These are phyloP conservation scores for Porcisia hertigi DNA, from an alignment of 208 protist genomes.

Conservation along the genomic window DNA sequence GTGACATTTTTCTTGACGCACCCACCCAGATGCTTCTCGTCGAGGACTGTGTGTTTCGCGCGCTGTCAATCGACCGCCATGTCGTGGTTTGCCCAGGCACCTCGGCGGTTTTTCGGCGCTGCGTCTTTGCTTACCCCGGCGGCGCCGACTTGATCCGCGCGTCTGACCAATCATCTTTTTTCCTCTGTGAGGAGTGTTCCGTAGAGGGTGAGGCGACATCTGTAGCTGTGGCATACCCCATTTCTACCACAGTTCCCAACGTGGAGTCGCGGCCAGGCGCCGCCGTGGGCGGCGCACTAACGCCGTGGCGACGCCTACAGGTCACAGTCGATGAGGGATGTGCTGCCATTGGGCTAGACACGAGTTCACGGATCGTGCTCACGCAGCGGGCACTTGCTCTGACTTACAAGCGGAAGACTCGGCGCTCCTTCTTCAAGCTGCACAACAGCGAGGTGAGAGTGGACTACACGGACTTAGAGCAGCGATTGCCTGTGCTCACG, in stretches of 20 bases:
- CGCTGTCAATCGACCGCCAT: constrained; percentile 25
- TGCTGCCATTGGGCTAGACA: constrained; percentile 17
- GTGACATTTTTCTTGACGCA: constrained; percentile 49
- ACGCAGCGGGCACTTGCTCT: constrained; percentile 20
- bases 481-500: constrained; percentile 26
- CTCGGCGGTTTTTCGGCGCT: constrained; percentile 53
- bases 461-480: constrained; percentile 21
- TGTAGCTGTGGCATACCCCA: neutral
- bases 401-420: constrained; percentile 17
- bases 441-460: constrained; percentile 25
- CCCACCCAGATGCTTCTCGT: constrained; percentile 43
- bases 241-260: neutral
- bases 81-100: constrained; percentile 45
- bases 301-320: constrained; percentile 14
- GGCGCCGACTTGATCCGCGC: constrained; percentile 27
- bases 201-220: constrained; percentile 8
- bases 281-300: neutral
- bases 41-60: constrained; percentile 50
- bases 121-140: constrained; percentile 31
- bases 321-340: constrained; percentile 28
- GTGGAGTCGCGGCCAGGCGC: neutral
- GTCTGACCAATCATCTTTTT: constrained; percentile 10
- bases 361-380: constrained; percentile 9
- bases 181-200: constrained; percentile 30
- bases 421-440: constrained; percentile 20